Evolutionary conservation across 805 yeast species (phyloP), one percentile per base, ranked within the genome.

Genomic region (Barnettozyma populi): DNA sequence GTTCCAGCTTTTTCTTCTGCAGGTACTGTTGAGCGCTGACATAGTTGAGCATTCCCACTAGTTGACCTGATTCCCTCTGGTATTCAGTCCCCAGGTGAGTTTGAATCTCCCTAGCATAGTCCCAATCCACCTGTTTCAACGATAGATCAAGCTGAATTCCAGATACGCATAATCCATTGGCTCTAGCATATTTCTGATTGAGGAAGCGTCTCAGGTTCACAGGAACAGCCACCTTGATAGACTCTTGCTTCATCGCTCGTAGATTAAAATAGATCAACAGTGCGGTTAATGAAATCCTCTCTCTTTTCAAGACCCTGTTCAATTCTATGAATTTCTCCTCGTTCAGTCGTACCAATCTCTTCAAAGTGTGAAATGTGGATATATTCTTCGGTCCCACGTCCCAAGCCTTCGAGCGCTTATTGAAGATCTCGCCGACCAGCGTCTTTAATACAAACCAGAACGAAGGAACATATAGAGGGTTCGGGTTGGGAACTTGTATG

Each of bases 31-130:
- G 16, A 4, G 32, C 13, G n/a, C 46, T 35, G 16, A 43, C 21
- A 21, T 40, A 43, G 7, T 46, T 31, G 16, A 49, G 18, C 44
- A 48, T 43, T 7, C 54, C 54, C 16, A 46, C 44, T n/a, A 32
- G 11, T 24, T 45, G 46, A 2, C 46, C 52, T 21, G 41, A 23
- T 6, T 32, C 24, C 10, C 21, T 37, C 21, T 41, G 44, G 18
- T 21, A 10, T 3, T 38, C 18, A 7, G 14, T 8, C 5, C 19
- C n/a, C 23, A 46, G 24, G 13, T 38, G 25, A 10, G 31, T 7
- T 5, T 45, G 23, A 11, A 50, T 44, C 10, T 31, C 32, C 21
- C 44, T 43, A 7, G 38, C 48, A n/a, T 48, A 25, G 11, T 43
- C 44, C 54, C 54, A 51, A n/a, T 43, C 42, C 13, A 41, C 8